A percentile compares a stretch with the other conserved stretches of the same genome.
phyloP scores from a whole-genome alignment of 768 basidiomycete genomes.

The Paxillus ammoniavirescens region DNA sequence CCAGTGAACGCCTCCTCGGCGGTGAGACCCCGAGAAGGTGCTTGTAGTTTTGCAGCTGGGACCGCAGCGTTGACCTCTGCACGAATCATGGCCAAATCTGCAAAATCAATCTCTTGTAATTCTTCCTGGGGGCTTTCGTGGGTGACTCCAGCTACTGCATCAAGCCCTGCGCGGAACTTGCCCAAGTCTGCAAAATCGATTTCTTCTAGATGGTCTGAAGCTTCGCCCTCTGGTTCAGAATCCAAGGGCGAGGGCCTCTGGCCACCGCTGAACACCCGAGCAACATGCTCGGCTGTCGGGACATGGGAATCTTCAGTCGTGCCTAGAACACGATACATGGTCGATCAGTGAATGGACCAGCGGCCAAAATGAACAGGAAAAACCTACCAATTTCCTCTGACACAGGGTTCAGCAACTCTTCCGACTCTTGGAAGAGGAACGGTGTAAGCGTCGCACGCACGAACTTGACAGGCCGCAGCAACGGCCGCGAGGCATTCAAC shows the following conservation, averaged over 20 bases:
- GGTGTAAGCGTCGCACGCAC: slow-evolving; percentile 59
- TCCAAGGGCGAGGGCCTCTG: slow-evolving; percentile 17
- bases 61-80: slow-evolving; percentile 34
- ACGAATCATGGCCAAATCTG: slow-evolving; percentile 48
- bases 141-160: slow-evolving; percentile 19
- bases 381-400: slow-evolving; percentile 52
- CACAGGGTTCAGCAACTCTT: slow-evolving; percentile 58
- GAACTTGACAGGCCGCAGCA: slow-evolving; percentile 66
- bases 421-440: slow-evolving; percentile 54
- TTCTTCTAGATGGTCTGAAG: slow-evolving; percentile 45
- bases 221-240: slow-evolving; percentile 31
- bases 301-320: slow-evolving; percentile 53
- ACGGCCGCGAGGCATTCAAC: slow-evolving; percentile 56
- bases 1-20: slow-evolving; percentile 39
- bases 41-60: slow-evolving; percentile 1
- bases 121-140: slow-evolving; percentile 13
- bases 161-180: slow-evolving; percentile 43
- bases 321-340: neutral
- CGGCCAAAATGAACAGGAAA: neutral
- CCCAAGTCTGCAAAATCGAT: slow-evolving; percentile 67
- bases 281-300: slow-evolving; percentile 70
- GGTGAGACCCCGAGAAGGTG: slow-evolving; percentile 11
- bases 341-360: slow-evolving; percentile 4
- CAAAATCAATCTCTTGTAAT: slow-evolving; percentile 61
- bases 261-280: slow-evolving; percentile 55